phyloP scores from a whole-genome alignment of 345 rosid species.

The Trapa incisa region DNA sequence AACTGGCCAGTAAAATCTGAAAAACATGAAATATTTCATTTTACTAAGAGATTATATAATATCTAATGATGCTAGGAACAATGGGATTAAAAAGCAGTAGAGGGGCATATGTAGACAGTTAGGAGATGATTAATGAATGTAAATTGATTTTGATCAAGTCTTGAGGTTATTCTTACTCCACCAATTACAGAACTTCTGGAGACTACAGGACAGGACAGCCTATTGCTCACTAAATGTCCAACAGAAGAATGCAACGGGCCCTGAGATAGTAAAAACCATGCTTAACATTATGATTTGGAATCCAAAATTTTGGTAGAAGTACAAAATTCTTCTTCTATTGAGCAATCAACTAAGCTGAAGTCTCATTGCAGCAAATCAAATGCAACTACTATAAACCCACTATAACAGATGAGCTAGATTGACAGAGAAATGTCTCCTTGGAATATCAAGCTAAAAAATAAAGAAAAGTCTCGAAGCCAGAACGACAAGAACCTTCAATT shows the following conservation, averaged over 20 bases:
- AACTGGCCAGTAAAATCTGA: background rate
- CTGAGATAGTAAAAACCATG: too few relatives aligned
- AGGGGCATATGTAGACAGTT: background rate
- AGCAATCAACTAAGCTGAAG: background rate
- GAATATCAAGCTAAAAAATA: background rate
- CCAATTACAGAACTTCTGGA: background rate
- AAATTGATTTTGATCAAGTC: background rate
- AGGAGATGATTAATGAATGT: background rate
- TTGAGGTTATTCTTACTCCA: background rate
- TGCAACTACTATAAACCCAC: background rate
- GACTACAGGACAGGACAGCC: background rate
- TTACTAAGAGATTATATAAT: background rate
- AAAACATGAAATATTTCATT: background rate
- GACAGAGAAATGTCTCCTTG: background rate
- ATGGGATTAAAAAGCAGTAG: background rate
- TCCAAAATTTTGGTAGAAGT: background rate
- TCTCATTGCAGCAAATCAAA: background rate
- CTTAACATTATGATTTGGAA: background rate
- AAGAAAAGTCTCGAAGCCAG: background rate
- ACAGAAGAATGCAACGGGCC: too few relatives aligned
- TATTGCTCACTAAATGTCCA: too few relatives aligned
- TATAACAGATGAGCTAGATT: background rate
- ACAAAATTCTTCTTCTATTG: background rate
- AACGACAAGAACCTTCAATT: background rate
- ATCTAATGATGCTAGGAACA: background rate